A percentile compares a stretch with the other conserved stretches of the same genome.
phyloP scores from a whole-genome alignment of 495 filamentous ascomycete species.

The Penicillium steckii region DNA sequence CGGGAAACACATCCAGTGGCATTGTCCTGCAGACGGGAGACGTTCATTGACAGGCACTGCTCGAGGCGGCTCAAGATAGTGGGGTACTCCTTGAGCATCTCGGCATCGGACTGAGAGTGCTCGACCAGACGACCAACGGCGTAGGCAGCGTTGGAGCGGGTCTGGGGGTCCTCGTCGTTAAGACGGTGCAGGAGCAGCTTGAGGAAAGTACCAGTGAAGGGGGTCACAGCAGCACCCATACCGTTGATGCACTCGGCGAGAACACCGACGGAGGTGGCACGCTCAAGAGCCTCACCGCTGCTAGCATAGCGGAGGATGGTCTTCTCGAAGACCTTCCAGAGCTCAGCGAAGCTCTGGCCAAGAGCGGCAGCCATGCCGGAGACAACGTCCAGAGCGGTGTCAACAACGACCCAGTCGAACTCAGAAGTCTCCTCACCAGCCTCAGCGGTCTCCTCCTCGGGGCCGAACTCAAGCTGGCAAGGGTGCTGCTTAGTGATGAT shows the following conservation, averaged over 20 bases:
- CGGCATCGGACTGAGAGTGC: conserved; percentile 68
- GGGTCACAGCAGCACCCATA: conserved; percentile 77
- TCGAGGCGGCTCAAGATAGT: conserved; percentile 81
- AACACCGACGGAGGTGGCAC: conserved; percentile 83
- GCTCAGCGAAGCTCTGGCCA: conserved; percentile 74
- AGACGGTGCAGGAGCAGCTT: conserved; percentile 85
- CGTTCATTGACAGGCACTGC: conserved; percentile 70
- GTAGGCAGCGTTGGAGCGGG: conserved; percentile 92
- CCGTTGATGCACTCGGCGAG: conserved; percentile 88
- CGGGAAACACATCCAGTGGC: conserved; percentile 88
- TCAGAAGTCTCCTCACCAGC: conserved; percentile 81
- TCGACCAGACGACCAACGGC: conserved; percentile 80
- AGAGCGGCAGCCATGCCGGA: conserved; percentile 80
- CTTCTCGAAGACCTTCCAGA: conserved; percentile 94
- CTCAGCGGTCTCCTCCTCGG: conserved; percentile 68
- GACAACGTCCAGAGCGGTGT: conserved; percentile 88
- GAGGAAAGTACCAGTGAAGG: conserved; percentile 70
- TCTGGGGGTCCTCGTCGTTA: conserved; percentile 85
- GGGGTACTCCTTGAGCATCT: conserved; percentile 69
- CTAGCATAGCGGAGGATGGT: conserved; percentile 83
- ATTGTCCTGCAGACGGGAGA: conserved; percentile 84
- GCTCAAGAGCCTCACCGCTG: conserved; percentile 79
- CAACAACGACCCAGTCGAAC: conserved; percentile 95
- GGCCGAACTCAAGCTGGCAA: conserved; percentile 85
- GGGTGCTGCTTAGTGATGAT: conserved; percentile 87